Conservation (phyloP, 1,284 basidiomycete species). For the Termitomyces sp. region DNA sequence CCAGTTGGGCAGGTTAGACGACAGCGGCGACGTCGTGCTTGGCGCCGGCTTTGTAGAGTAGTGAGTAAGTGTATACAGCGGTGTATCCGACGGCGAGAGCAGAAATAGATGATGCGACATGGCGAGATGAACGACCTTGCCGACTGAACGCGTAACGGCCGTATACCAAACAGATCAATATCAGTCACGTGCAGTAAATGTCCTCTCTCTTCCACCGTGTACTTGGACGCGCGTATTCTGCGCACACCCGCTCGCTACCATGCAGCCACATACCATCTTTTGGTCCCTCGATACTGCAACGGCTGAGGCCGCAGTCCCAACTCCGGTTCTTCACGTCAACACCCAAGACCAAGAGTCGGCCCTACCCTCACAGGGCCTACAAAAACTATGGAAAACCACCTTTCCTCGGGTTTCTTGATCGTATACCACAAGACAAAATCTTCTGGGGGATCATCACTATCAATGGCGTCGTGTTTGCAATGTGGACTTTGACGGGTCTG, state of each 20-base stretch:
- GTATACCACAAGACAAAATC: constrained; percentile 33
- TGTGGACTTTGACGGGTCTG: constrained; percentile 35
- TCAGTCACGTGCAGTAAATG: constrained; percentile 16
- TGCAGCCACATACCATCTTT: constrained; percentile 8
- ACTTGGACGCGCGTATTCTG: constrained; percentile 1
- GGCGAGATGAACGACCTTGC: constrained; percentile 5
- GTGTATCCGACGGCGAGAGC: constrained; percentile 77
- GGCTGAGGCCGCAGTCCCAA: constrained; percentile 4
- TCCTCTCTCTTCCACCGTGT: constrained; percentile 11
- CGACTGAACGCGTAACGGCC: constrained; percentile 6
- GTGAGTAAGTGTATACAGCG: constrained; percentile 75
- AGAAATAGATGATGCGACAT: constrained; percentile 85
- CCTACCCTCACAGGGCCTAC: constrained; percentile 14
- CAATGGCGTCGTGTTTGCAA: constrained; percentile 37
- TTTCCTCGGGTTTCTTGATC: constrained; percentile 31
- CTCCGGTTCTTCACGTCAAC: constrained; percentile 15
- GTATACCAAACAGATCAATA: constrained; percentile 13
- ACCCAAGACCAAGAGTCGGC: constrained; percentile 1
- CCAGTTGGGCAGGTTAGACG: constrained; percentile 79
- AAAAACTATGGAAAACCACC: constrained; percentile 7
- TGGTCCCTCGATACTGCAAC: neutral
- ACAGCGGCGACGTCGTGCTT: constrained; percentile 57
- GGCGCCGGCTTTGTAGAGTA: constrained; percentile 68
- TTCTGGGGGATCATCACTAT: constrained; percentile 39
- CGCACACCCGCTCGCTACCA: constrained; percentile 2